A percentile compares a stretch with the other conserved stretches of the same genome.
These are phyloP conservation scores for Cyclotella sp. DNA, from an alignment of 108 stramenopile species.

Conservation along the genomic window DNA sequence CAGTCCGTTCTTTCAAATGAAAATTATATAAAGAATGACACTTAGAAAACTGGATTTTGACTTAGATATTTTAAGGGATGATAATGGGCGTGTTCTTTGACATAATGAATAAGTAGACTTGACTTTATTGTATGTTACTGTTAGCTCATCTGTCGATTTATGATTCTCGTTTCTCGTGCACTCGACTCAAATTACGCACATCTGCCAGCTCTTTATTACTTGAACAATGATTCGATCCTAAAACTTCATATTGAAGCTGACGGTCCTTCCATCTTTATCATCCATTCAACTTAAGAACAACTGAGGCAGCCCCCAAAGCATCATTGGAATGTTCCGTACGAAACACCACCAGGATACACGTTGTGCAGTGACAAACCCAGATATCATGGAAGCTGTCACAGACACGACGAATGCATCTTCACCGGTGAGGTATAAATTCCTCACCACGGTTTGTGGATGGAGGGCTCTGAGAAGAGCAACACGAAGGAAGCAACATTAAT, in stretches of 20 bases:
- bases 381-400: slow-evolving; percentile 35
- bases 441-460: slow-evolving; percentile 31
- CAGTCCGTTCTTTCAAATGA: slow-evolving; percentile 12
- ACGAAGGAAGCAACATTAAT: not conserved
- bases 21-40: not conserved
- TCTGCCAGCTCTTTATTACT: too few relatives aligned
- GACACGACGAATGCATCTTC: slow-evolving; percentile 28
- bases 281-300: slow-evolving; percentile 1
- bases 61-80: too few relatives aligned
- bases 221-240: too few relatives aligned
- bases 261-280: not conserved
- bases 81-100: too few relatives aligned
- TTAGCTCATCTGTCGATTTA: too few relatives aligned
- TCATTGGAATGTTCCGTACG: slow-evolving; percentile 1
- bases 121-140: too few relatives aligned
- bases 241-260: too few relatives aligned
- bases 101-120: too few relatives aligned
- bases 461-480: slow-evolving; percentile 19
- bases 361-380: slow-evolving; percentile 26
- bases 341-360: slow-evolving; percentile 25
- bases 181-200: too few relatives aligned
- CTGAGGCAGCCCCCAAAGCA: slow-evolving; percentile 7
- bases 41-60: too few relatives aligned
- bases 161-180: too few relatives aligned
- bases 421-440: slow-evolving; percentile 27